Conservation (phyloP, 2,329 filamentous ascomycete species). For the Cadophora sp. region DNA sequence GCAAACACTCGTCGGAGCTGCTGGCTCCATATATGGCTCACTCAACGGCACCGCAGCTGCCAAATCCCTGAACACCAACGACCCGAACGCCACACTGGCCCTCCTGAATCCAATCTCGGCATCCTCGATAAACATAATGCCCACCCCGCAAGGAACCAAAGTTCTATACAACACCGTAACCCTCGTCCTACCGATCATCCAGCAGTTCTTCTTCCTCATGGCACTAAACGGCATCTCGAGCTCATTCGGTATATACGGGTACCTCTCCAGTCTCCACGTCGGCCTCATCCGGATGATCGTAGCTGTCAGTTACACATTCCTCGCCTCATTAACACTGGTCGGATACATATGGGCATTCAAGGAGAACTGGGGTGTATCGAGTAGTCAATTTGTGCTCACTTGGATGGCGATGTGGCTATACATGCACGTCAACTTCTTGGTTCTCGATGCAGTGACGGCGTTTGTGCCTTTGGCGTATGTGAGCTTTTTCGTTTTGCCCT, state of each 20-base stretch:
- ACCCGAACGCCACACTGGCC: constrained; percentile 37
- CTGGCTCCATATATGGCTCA: constrained; percentile 39
- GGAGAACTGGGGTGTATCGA: constrained; percentile 46
- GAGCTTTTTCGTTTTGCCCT: constrained; percentile 46
- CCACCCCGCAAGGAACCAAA: constrained; percentile 44
- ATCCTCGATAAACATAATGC: constrained; percentile 40
- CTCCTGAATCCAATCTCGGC: constrained; percentile 44
- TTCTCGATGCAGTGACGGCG: constrained; percentile 47
- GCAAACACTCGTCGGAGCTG: constrained; percentile 37
- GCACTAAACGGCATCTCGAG: constrained; percentile 38
- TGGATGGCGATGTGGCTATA: constrained; percentile 67
- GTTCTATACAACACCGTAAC: constrained; percentile 47
- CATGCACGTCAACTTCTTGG: constrained; percentile 52
- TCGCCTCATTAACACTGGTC: constrained; percentile 43
- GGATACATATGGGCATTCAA: constrained; percentile 53
- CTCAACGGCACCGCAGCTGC: constrained; percentile 28
- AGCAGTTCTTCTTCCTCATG: constrained; percentile 37
- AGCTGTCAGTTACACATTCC: constrained; percentile 38
- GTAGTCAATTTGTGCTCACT: constrained; percentile 55
- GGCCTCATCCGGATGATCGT: constrained; percentile 38
- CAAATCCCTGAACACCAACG: constrained; percentile 36
- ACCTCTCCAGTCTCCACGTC: constrained; percentile 28
- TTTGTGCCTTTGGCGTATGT: constrained; percentile 46
- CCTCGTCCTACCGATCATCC: constrained; percentile 45
- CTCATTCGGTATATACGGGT: constrained; percentile 28